Percentiles rank a stretch among this genome's conserved stretches.
Conservation (phyloP, 192 early-diverging fungal species). For the Linnemannia exigua region DNA sequence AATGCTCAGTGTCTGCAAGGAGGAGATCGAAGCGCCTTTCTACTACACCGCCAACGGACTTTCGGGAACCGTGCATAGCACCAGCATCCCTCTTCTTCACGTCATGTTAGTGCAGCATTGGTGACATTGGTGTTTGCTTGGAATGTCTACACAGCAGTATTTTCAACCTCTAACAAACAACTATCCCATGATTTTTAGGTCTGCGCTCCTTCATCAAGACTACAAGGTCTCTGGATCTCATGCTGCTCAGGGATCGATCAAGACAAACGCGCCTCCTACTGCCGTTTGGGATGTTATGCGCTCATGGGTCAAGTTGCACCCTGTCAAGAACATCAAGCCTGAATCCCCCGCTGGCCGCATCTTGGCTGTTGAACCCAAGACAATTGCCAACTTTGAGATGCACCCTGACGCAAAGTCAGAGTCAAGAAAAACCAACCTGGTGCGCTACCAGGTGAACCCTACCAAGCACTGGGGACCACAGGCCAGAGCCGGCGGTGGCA, state of each 20-base stretch:
- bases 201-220: slow-evolving; percentile 93
- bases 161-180: not conserved
- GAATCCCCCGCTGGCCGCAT: slow-evolving; percentile 80
- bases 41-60: slow-evolving; percentile 84
- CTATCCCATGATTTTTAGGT: slow-evolving; percentile 60
- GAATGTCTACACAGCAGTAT: not conserved
- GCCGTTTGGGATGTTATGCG: slow-evolving; percentile 97
- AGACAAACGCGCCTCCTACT: slow-evolving; percentile 90
- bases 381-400: slow-evolving; percentile 78
- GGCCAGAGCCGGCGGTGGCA: slow-evolving; percentile 72
- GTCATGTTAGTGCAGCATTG: slow-evolving; percentile 21
- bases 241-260: slow-evolving; percentile 82
- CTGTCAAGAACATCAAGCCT: slow-evolving; percentile 76
- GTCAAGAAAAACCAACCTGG: slow-evolving; percentile 85
- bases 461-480: slow-evolving; percentile 98
- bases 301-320: slow-evolving; percentile 79
- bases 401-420: slow-evolving; percentile 82
- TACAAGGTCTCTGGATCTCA: slow-evolving; percentile 93
- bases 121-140: not conserved
- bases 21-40: slow-evolving; percentile 80
- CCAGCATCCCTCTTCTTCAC: slow-evolving; percentile 71
- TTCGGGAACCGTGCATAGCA: slow-evolving; percentile 79
- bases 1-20: slow-evolving; percentile 87
- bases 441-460: slow-evolving; percentile 97
- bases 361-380: slow-evolving; percentile 64